Evolutionary conservation across 2,329 filamentous ascomycete species (phyloP).

Genomic region (Fusarium cicatricum): DNA sequence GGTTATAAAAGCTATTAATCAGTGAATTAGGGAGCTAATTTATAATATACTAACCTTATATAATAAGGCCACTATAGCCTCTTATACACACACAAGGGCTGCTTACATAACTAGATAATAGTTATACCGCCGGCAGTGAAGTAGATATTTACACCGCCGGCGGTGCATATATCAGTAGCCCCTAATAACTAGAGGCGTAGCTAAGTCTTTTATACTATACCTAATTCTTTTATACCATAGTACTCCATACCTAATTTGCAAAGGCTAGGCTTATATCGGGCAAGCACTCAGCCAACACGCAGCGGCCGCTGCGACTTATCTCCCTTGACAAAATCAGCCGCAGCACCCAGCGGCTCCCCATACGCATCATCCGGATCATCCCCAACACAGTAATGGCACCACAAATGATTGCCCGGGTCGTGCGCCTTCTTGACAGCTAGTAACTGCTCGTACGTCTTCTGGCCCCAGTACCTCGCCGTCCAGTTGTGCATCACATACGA

Average conservation of each 20-base stretch:
- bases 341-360: neutral
- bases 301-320: neutral
- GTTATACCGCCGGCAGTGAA: too few relatives aligned
- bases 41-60: neutral
- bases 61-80: neutral
- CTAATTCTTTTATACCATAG: too few relatives aligned
- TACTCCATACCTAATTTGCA: too few relatives aligned
- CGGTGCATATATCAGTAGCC: too few relatives aligned
- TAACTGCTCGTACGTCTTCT: neutral
- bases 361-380: slow-evolving; percentile 5
- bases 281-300: neutral
- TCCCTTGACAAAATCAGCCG: neutral
- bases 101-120: too few relatives aligned
- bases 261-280: neutral
- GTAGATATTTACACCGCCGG: too few relatives aligned
- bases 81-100: too few relatives aligned
- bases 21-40: neutral
- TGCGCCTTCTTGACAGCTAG: slow-evolving; percentile 5
- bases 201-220: too few relatives aligned
- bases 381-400: slow-evolving; percentile 2
- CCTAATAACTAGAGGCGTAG: too few relatives aligned
- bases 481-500: slow-evolving; percentile 11
- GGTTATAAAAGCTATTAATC: neutral
- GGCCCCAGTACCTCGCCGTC: slow-evolving; percentile 5
- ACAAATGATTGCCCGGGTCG: slow-evolving; percentile 1